These are phyloP conservation scores for Inonotus hispidus DNA, from an alignment of 1,284 basidiomycete genomes.

Conservation along the genomic window DNA sequence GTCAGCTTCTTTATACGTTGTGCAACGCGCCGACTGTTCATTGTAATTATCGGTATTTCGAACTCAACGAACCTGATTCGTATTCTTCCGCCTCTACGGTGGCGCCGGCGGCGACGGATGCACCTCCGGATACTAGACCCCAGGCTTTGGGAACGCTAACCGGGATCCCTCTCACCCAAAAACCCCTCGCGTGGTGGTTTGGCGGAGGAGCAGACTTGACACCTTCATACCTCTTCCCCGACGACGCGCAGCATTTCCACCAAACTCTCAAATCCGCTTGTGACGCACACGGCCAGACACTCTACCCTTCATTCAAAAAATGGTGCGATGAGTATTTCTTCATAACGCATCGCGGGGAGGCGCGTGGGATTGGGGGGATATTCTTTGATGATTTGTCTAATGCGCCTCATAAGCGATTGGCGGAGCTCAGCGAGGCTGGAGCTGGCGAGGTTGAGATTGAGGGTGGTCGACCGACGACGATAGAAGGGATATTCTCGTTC, in stretches of 20 bases:
- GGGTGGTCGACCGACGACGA: slow-evolving; percentile 43
- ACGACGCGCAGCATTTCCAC: slow-evolving; percentile 90
- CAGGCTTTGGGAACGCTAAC: background rate
- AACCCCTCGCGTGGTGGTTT: slow-evolving; percentile 90
- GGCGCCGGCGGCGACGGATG: slow-evolving; percentile 26
- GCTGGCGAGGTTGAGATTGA: slow-evolving; percentile 31
- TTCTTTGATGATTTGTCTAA: slow-evolving; percentile 91
- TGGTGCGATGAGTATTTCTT: slow-evolving; percentile 99
- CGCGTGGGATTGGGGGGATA: slow-evolving; percentile 89
- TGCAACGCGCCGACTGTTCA: slow-evolving; percentile 86
- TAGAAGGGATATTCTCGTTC: slow-evolving; percentile 73
- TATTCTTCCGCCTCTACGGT: slow-evolving; percentile 24
- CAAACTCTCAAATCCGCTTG: slow-evolving; percentile 72
- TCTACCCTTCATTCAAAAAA: slow-evolving; percentile 83
- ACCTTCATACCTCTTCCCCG: slow-evolving; percentile 87
- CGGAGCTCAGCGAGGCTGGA: slow-evolving; percentile 19
- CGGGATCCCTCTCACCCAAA: slow-evolving; percentile 5
- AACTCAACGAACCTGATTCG: slow-evolving; percentile 57
- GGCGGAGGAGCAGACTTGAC: slow-evolving; percentile 97
- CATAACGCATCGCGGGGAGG: slow-evolving; percentile 88
- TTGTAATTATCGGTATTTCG: slow-evolving; percentile 98
- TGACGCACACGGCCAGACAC: slow-evolving; percentile 61
- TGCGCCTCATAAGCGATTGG: slow-evolving; percentile 52
- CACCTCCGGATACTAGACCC: slow-evolving; percentile 11
- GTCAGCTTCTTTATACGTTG: background rate